Conservation (phyloP, 2,329 filamentous ascomycete genomes). For the Penicillium sp. region DNA sequence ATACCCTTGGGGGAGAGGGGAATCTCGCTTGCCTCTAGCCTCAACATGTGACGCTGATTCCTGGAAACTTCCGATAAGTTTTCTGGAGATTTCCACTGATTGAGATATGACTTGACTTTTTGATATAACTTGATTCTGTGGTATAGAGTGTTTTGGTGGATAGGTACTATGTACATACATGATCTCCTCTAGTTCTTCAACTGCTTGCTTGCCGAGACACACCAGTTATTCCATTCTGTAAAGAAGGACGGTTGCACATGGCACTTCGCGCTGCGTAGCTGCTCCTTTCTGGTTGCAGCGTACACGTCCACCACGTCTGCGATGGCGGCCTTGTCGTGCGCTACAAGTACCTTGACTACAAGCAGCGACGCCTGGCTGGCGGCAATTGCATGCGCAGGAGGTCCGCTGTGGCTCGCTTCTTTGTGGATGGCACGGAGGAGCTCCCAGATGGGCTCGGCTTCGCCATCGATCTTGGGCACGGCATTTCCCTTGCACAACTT, state of each 20-base stretch:
- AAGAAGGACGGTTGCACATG: conserved; percentile 64
- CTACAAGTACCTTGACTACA: conserved; percentile 43
- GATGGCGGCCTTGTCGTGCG: conserved; percentile 49
- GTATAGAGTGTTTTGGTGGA: neutral
- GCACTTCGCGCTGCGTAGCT: conserved; percentile 54
- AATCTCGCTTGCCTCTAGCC: no score
- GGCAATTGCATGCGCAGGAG: conserved; percentile 67
- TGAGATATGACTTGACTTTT: neutral
- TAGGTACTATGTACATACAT: neutral
- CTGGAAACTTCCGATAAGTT: no score
- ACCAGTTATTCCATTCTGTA: conserved; percentile 71
- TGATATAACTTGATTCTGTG: neutral
- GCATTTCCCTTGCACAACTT: conserved; percentile 56
- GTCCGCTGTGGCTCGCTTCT: conserved; percentile 52
- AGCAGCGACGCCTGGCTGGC: conserved; percentile 59
- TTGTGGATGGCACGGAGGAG: conserved; percentile 65
- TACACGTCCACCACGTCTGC: conserved; percentile 61
- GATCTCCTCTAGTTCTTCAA: conserved; percentile 30
- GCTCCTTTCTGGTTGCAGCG: conserved; percentile 55
- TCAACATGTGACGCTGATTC: neutral
- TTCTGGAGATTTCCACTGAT: neutral
- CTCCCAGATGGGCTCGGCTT: conserved; percentile 46
- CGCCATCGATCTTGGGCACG: conserved; percentile 38
- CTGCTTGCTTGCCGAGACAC: conserved; percentile 44
- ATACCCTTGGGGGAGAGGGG: neutral